These are phyloP conservation scores for Trametes sanguinea DNA, from an alignment of 768 basidiomycete species.

Conservation along the genomic window DNA sequence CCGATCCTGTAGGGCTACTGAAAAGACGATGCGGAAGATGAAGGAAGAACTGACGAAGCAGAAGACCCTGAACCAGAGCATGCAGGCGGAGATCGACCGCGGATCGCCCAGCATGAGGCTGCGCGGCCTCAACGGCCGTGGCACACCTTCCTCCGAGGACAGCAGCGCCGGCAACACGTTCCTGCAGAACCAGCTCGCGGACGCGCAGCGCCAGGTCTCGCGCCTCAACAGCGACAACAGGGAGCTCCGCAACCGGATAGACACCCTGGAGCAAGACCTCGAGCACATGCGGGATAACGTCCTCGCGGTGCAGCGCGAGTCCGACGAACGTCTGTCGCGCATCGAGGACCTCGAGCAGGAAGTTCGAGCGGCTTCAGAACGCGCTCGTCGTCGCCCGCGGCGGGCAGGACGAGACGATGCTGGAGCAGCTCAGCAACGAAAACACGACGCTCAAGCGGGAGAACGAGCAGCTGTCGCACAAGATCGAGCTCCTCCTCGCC, in stretches of 20 bases:
- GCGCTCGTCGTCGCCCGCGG: conserved; percentile 74
- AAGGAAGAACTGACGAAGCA: conserved; percentile 93
- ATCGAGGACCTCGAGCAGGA: conserved; percentile 83
- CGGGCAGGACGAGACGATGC: conserved; percentile 71
- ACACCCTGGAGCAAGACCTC: conserved; percentile 74
- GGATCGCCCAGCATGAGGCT: conserved; percentile 53
- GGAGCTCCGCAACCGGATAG: conserved; percentile 72
- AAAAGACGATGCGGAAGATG: conserved; percentile 97
- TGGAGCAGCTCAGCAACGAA: conserved; percentile 83
- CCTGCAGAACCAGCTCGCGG: conserved; percentile 70
- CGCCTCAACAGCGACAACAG: conserved; percentile 73
- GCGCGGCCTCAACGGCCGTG: conserved; percentile 68
- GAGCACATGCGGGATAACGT: conserved; percentile 70
- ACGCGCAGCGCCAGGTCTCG: conserved; percentile 76
- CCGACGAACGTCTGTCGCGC: conserved; percentile 73
- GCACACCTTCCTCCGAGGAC: conserved; percentile 79
- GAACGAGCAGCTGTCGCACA: conserved; percentile 88
- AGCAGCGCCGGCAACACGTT: conserved; percentile 43
- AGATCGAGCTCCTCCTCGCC: conserved; percentile 85
- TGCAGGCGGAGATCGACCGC: conserved; percentile 89
- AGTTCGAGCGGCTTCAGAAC: conserved; percentile 74
- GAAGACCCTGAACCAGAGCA: conserved; percentile 73
- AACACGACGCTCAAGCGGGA: conserved; percentile 78
- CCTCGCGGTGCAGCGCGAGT: conserved; percentile 71
- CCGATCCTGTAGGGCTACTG: conserved; percentile 72